Evolutionary conservation across 2,329 filamentous ascomycete species (phyloP), one percentile per base, ranked within the genome.

Genomic region (Penicillium sp.): DNA sequence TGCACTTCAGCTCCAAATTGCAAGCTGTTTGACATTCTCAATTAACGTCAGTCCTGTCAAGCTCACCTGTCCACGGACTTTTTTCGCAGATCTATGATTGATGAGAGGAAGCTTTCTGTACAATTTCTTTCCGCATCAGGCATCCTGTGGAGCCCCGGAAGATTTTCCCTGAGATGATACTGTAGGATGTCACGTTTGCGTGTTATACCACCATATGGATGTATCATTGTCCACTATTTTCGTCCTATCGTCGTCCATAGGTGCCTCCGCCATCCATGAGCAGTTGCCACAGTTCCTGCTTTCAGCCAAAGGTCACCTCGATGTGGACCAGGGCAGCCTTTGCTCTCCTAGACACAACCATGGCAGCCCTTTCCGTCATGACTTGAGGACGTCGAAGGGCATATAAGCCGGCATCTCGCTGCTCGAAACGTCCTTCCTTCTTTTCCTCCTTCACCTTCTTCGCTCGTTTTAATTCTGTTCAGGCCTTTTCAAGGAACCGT

Each of bases 151-250:
- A 39, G 38, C 41, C 16, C 31, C 24, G 44, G 41, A 54, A 41
- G 52, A 46, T 44, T 29, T 28, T 45, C 24, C 44, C 42, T 37
- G 40, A 40, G 52, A 64, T 63, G 59, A 54, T 51, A 62, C 62
- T 48, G 39, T 50, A 44, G 32, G 39, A 61, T 63, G 63, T 64
- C 48, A 65, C 63, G 59, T 55, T 58, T 50, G 49, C 57, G 54
- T 57, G 49, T 37, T 8, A 23, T 9, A 47, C 46, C 26, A 39
- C 43, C 47, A 38, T 20, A 36, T 46, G 26, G 32, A 52, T 37
- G 49, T 54, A 50, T 47, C 49, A 56, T 51, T 53, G 41, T 37
- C 34, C 47, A 41, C 28, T 32, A 14, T 49, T 42, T 46, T 32
- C 37, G 26, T 38, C 40, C 47, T 47, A 42, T 53, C 24, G 22